Evolutionary conservation across 2,329 filamentous ascomycete genomes (phyloP).

Genomic region (Xylogone sp.): DNA sequence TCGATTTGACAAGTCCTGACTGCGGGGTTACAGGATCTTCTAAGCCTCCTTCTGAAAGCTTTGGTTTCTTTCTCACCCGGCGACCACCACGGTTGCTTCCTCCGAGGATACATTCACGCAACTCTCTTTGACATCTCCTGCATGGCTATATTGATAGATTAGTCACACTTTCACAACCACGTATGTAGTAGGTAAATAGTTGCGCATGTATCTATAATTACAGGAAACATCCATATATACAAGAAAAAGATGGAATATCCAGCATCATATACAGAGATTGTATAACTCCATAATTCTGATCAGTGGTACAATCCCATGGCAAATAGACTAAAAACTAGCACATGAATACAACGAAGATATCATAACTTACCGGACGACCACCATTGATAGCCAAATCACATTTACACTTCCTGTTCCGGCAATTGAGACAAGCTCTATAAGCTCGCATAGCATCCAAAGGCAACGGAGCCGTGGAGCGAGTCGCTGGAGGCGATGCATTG

Average conservation of each 20-base stretch:
- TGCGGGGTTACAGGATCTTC: background rate
- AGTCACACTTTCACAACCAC: too few relatives aligned
- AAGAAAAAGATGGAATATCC: too few relatives aligned
- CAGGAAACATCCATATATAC: too few relatives aligned
- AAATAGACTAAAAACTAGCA: background rate
- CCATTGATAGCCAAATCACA: constrained; percentile 27
- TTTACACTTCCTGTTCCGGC: constrained; percentile 27
- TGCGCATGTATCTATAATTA: too few relatives aligned
- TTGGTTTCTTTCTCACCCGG: constrained; percentile 27
- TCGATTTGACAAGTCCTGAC: constrained; percentile 2
- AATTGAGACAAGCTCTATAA: constrained; percentile 29
- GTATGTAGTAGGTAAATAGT: too few relatives aligned
- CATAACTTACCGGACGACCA: constrained; percentile 24
- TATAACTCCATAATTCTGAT: too few relatives aligned
- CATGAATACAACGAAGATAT: background rate
- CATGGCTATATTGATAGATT: constrained; percentile 15
- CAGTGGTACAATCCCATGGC: too few relatives aligned
- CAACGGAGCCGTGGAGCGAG: constrained; percentile 10
- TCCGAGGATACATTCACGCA: constrained; percentile 26
- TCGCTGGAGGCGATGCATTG: background rate
- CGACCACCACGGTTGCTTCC: constrained; percentile 28
- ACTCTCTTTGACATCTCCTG: constrained; percentile 25
- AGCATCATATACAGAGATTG: too few relatives aligned
- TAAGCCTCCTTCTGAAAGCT: constrained; percentile 13
- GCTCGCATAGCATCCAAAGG: constrained; percentile 27